These are phyloP conservation scores for Cladophialophora psammophila DNA, from an alignment of 2,329 filamentous ascomycete species.

Conservation along the genomic window DNA sequence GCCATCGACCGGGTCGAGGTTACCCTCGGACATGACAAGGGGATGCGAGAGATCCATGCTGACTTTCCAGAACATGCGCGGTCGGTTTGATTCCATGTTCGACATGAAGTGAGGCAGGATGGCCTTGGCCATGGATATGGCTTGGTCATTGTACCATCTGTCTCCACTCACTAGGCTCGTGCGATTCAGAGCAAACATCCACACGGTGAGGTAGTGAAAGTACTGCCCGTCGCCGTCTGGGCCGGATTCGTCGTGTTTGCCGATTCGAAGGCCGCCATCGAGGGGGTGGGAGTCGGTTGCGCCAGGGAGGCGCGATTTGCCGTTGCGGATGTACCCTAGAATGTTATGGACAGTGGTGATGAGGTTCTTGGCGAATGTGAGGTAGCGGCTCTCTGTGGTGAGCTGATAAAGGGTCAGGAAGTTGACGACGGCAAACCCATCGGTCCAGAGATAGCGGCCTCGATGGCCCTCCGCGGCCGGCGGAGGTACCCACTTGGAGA, in stretches of 20 bases:
- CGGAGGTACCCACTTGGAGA: slow-evolving; percentile 57
- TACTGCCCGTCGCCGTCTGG: slow-evolving; percentile 66
- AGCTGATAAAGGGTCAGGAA: slow-evolving; percentile 62
- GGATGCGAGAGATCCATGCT: slow-evolving; percentile 57
- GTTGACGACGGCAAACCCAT: slow-evolving; percentile 67
- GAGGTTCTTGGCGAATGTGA: slow-evolving; percentile 59
- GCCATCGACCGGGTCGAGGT: slow-evolving; percentile 64
- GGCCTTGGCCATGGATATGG: slow-evolving; percentile 60
- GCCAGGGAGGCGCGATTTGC: slow-evolving; percentile 54
- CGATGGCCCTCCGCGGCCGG: slow-evolving; percentile 61
- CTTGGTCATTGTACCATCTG: slow-evolving; percentile 58
- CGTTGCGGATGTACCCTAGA: slow-evolving; percentile 62
- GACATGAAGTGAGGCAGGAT: slow-evolving; percentile 63
- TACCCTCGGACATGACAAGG: slow-evolving; percentile 61
- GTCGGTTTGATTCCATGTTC: slow-evolving; percentile 44
- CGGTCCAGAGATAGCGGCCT: slow-evolving; percentile 68
- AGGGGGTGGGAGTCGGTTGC: slow-evolving; percentile 62
- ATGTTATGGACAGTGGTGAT: slow-evolving; percentile 61
- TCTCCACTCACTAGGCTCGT: slow-evolving; percentile 58
- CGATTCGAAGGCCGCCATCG: slow-evolving; percentile 64
- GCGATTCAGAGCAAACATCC: slow-evolving; percentile 69
- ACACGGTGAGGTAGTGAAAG: slow-evolving; percentile 67
- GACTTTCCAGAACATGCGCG: slow-evolving; percentile 65
- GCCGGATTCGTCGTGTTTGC: slow-evolving; percentile 59
- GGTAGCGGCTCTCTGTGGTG: slow-evolving; percentile 51